Conservation (phyloP, 768 basidiomycete genomes). For the Leucogyrophana mollusca region DNA sequence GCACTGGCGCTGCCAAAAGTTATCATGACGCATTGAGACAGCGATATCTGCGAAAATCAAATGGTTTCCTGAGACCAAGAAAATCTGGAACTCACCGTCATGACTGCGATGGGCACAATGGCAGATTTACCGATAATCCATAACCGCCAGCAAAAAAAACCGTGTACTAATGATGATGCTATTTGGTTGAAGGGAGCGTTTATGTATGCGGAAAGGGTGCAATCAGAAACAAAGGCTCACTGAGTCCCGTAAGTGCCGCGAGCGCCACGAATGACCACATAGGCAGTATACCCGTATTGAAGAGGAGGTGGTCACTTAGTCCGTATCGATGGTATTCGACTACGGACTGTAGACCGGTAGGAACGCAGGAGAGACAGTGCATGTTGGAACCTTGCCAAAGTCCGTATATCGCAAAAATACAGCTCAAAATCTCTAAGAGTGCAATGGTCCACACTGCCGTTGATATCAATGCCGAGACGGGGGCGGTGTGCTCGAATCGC, state of each 20-base stretch:
- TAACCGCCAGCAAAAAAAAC: not conserved
- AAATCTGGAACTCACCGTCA: not conserved
- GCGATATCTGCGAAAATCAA: not conserved
- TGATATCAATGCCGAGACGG: too few species aligned
- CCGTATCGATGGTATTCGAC: not conserved
- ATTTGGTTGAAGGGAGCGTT: not conserved
- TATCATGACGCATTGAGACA: not conserved
- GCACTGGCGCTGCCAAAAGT: not conserved
- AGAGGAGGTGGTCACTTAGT: not conserved
- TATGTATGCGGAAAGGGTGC: not conserved
- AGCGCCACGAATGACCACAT: not conserved
- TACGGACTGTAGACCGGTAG: not conserved
- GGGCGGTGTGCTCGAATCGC: too few species aligned
- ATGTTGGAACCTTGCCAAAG: not conserved
- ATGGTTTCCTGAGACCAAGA: too few species aligned
- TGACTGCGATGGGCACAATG: not conserved
- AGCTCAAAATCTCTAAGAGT: not conserved
- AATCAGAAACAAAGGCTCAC: not conserved
- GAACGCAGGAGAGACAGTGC: not conserved
- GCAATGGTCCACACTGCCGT: not conserved
- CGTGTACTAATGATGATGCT: not conserved
- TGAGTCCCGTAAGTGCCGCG: not conserved
- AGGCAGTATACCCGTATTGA: not conserved
- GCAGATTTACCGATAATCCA: not conserved
- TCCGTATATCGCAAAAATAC: not conserved